These are phyloP conservation scores for Aspergillus alliaceus DNA, from an alignment of 2,329 filamentous ascomycete genomes.

Conservation along the genomic window DNA sequence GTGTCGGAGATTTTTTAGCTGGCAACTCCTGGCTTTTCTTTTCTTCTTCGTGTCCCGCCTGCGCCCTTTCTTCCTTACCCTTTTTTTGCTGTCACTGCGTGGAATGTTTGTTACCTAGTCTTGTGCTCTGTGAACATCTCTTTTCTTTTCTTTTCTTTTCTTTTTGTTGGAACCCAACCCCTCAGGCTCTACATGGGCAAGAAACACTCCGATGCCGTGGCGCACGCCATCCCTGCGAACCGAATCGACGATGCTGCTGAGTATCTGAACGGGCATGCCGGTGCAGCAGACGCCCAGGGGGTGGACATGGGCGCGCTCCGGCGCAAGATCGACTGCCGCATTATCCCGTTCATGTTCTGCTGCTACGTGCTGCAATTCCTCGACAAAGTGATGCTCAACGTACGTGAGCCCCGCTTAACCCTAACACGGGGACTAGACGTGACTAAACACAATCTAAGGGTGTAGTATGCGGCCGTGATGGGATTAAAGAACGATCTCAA, in stretches of 20 bases:
- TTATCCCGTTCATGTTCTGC: constrained; percentile 34
- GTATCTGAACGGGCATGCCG: constrained; percentile 20
- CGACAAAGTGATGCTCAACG: constrained; percentile 35
- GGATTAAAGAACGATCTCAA: constrained; percentile 55
- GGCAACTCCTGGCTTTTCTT: neutral
- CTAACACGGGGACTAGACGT: neutral
- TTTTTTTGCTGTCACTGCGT: neutral
- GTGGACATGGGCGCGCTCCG: constrained; percentile 24
- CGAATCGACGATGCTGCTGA: constrained; percentile 20
- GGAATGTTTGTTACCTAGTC: neutral
- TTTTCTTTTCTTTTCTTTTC: neutral
- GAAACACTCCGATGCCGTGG: constrained; percentile 5
- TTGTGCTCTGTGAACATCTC: neutral
- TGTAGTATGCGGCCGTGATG: constrained; percentile 63
- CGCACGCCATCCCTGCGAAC: neutral
- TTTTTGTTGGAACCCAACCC: too few relatives aligned
- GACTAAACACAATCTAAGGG: neutral
- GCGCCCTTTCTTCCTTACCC: neutral
- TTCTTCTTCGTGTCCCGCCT: neutral
- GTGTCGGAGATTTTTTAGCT: neutral
- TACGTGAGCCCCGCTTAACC: constrained; percentile 7
- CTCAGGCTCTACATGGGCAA: too few relatives aligned
- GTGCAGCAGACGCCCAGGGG: neutral
- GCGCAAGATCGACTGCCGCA: constrained; percentile 31
- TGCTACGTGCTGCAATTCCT: constrained; percentile 36